Evolutionary conservation across 2,329 filamentous ascomycete species (phyloP).

Genomic region (Diplodia sapinea): DNA sequence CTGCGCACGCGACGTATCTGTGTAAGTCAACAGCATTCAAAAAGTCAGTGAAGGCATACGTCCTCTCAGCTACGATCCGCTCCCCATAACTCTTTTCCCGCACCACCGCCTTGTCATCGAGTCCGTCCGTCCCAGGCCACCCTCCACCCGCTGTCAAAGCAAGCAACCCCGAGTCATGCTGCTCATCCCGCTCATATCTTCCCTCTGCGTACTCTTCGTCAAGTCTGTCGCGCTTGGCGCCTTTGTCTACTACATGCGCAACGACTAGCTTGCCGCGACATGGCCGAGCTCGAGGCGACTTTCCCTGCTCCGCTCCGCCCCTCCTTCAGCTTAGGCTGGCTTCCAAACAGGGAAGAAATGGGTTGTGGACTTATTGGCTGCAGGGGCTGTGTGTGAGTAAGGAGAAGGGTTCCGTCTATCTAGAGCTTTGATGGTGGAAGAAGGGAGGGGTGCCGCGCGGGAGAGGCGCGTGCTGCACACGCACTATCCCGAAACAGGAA

Average conservation of each 20-base stretch:
- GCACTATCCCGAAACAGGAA: too few species aligned
- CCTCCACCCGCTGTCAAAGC: constrained; percentile 2
- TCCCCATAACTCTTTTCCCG: neutral
- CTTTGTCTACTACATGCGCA: constrained; percentile 30
- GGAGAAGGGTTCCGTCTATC: neutral
- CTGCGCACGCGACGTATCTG: constrained; percentile 7
- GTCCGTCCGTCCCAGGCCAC: neutral
- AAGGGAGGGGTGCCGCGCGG: neutral
- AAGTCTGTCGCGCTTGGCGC: constrained; percentile 31
- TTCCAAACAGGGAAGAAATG: neutral
- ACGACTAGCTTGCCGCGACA: constrained; percentile 3
- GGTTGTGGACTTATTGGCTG: constrained; percentile 2
- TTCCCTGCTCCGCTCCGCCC: constrained; percentile 5
- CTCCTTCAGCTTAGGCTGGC: neutral
- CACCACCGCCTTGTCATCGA: neutral
- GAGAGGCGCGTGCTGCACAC: neutral
- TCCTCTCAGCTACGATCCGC: neutral
- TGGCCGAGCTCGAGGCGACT: neutral
- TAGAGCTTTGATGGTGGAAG: neutral
- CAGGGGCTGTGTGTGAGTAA: constrained; percentile 1
- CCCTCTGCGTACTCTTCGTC: constrained; percentile 32
- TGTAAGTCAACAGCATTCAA: constrained; percentile 2
- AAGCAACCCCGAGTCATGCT: constrained; percentile 35
- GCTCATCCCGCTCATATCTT: constrained; percentile 30
- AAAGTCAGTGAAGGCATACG: constrained; percentile 1